A percentile compares a stretch with the other conserved stretches of the same genome.
These are phyloP conservation scores for Cryptococcus wingfieldii DNA, from an alignment of 1,284 basidiomycete genomes.

Conservation along the genomic window DNA sequence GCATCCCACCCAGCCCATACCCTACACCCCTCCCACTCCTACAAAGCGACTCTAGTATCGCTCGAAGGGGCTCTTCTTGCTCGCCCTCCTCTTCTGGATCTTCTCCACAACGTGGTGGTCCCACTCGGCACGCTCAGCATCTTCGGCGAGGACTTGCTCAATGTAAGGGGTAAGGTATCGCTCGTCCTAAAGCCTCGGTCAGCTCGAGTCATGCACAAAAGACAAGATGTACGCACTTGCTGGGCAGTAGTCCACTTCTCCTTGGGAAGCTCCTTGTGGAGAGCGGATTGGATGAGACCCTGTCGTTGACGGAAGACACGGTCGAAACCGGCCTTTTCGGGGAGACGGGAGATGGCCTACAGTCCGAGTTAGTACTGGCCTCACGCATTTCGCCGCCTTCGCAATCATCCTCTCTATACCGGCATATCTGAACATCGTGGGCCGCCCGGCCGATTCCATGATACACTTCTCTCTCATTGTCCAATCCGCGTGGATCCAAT, in stretches of 20 bases:
- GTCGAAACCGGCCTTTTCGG: constrained; percentile 78
- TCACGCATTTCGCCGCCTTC: not conserved
- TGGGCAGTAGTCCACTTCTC: constrained; percentile 74
- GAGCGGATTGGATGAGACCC: constrained; percentile 72
- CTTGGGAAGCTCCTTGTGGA: constrained; percentile 79
- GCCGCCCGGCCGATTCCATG: not conserved
- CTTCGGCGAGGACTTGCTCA: constrained; percentile 68
- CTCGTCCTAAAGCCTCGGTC: constrained; percentile 61
- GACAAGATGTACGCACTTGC: constrained; percentile 59
- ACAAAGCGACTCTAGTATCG: not conserved
- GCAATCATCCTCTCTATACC: too few relatives aligned
- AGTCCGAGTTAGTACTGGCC: not conserved
- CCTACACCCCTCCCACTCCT: not conserved
- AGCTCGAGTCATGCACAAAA: constrained; percentile 2
- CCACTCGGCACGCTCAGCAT: constrained; percentile 75
- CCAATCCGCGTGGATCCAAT: not conserved
- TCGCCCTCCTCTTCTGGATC: constrained; percentile 24
- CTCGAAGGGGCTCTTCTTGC: constrained; percentile 11
- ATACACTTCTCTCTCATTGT: not conserved
- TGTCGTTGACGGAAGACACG: constrained; percentile 84
- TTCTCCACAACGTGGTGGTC: constrained; percentile 60
- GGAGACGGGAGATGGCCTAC: constrained; percentile 79
- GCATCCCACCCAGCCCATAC: not conserved
- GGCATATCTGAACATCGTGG: not conserved
- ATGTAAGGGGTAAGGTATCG: constrained; percentile 87